Conservation (phyloP, 140 eudicot species). For the Bidens hawaiensis region DNA sequence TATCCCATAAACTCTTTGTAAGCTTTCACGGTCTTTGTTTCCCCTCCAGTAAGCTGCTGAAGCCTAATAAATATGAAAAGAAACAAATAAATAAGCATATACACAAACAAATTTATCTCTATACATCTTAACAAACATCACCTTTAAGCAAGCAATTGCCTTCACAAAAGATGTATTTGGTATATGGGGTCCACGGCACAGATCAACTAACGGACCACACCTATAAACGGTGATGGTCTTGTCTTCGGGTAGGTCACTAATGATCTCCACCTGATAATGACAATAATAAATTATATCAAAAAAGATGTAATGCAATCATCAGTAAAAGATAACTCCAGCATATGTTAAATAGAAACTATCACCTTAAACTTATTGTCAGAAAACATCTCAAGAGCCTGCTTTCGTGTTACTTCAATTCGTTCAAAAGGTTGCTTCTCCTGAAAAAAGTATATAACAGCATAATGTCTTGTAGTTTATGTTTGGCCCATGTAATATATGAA, state of each 20-base stretch:
- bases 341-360: not conserved
- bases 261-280: constrained; percentile 72
- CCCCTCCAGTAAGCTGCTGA: constrained; percentile 98
- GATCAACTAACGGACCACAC: constrained; percentile 96
- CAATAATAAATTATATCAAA: not conserved
- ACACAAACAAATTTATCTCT: not conserved
- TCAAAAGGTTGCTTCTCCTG: constrained; percentile 86
- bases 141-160: constrained; percentile 89
- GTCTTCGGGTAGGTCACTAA: constrained; percentile 79
- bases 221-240: constrained; percentile 89
- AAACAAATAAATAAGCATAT: not conserved
- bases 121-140: constrained; percentile 15
- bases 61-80: constrained; percentile 41
- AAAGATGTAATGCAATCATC: constrained; percentile 10
- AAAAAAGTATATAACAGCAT: not conserved
- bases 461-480: not conserved
- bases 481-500: not conserved
- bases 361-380: constrained; percentile 92
- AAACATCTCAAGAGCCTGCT: constrained; percentile 88
- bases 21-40: constrained; percentile 83
- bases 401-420: constrained; percentile 89
- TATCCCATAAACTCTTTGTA: constrained; percentile 95
- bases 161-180: constrained; percentile 90
- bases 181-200: constrained; percentile 98
- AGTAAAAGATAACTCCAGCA: not conserved